phyloP scores from a whole-genome alignment of 2,329 filamentous ascomycete genomes.

The Emericellopsis atlantica region DNA sequence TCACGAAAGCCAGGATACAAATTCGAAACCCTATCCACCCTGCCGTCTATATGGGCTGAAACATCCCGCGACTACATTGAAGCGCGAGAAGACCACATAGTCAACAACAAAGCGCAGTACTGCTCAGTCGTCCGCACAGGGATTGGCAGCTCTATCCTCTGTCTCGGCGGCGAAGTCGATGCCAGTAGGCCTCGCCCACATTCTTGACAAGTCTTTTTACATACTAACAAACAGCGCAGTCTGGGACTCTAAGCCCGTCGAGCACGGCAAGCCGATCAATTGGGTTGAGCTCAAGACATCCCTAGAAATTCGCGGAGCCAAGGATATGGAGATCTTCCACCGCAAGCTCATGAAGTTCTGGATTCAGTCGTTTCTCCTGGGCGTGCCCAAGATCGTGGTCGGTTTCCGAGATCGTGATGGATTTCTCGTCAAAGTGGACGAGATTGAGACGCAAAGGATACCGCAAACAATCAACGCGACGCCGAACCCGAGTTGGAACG shows the following conservation, averaged over 20 bases:
- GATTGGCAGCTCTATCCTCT: conserved; percentile 60
- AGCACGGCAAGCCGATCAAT: conserved; percentile 56
- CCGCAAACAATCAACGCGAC: conserved; percentile 60
- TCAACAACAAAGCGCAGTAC: conserved; percentile 89
- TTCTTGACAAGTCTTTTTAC: neutral
- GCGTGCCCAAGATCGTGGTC: conserved; percentile 83
- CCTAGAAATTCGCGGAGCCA: conserved; percentile 54
- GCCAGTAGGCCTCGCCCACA: conserved; percentile 47
- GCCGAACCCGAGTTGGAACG: conserved; percentile 68
- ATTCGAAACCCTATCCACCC: conserved; percentile 75
- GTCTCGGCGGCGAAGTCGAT: conserved; percentile 90
- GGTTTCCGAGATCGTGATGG: conserved; percentile 70
- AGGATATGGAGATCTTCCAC: conserved; percentile 67
- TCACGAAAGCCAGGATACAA: conserved; percentile 61
- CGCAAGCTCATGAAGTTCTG: conserved; percentile 90
- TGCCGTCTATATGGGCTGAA: conserved; percentile 63
- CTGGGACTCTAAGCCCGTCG: conserved; percentile 67
- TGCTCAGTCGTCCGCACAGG: conserved; percentile 88
- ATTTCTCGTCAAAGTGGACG: conserved; percentile 58
- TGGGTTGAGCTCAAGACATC: conserved; percentile 95
- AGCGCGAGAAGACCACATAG: conserved; percentile 52
- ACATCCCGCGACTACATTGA: conserved; percentile 70
- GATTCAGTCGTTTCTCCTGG: conserved; percentile 91
- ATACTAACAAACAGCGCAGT: conserved; percentile 31
- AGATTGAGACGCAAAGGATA: conserved; percentile 68